A percentile compares a stretch with the other conserved stretches of the same genome.
These are phyloP conservation scores for Hygrocybe punicea DNA, from an alignment of 768 basidiomycete genomes.

Conservation along the genomic window DNA sequence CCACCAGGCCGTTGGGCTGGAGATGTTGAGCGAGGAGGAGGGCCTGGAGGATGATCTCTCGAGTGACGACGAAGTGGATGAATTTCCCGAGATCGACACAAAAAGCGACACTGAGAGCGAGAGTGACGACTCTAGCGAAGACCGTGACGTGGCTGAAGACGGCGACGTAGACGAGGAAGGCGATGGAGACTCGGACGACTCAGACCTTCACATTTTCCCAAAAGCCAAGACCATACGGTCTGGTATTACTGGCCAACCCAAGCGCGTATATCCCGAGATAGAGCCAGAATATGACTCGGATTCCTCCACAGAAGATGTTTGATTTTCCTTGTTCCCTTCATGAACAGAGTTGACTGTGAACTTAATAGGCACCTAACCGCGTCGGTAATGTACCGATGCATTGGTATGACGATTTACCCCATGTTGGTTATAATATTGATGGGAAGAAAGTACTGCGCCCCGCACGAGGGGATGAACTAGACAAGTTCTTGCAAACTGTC, in stretches of 20 bases:
- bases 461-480: conserved; percentile 92
- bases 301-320: conserved; percentile 86
- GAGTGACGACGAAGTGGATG: conserved; percentile 61
- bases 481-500: conserved; percentile 91
- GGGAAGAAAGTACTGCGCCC: conserved; percentile 93
- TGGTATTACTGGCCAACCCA: conserved; percentile 78
- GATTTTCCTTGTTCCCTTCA: conserved; percentile 26
- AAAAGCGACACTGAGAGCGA: conserved; percentile 53
- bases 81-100: conserved; percentile 67
- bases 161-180: conserved; percentile 42
- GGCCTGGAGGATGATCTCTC: conserved; percentile 35
- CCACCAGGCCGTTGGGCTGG: conserved; percentile 44
- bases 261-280: conserved; percentile 82
- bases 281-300: conserved; percentile 90
- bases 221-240: conserved; percentile 69
- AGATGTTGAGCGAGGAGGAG: conserved; percentile 77
- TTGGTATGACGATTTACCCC: conserved; percentile 99
- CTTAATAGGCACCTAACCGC: conserved; percentile 81
- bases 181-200: conserved; percentile 41
- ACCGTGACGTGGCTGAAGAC: conserved; percentile 42
- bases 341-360: conserved; percentile 13
- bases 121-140: conserved; percentile 27
- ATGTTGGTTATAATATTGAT: conserved; percentile 93
- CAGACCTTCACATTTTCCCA: conserved; percentile 54
- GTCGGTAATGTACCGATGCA: conserved; percentile 94